Evolutionary conservation across 2,329 filamentous ascomycete species (phyloP), one percentile per base, ranked within the genome.

Genomic region (Pestalotiopsis sp.): DNA sequence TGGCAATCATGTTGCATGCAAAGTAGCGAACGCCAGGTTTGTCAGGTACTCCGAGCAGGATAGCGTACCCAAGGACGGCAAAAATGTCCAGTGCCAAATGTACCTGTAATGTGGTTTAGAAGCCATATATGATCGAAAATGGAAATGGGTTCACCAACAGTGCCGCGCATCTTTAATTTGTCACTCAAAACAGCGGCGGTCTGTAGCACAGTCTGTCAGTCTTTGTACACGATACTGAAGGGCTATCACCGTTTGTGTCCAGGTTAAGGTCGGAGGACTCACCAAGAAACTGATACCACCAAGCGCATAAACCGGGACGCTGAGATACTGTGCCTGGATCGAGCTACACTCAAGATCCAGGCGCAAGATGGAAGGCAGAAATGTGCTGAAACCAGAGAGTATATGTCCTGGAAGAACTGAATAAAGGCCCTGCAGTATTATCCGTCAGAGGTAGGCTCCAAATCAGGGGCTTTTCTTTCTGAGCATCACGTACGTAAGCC

Each of bases 361-460:
- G 0, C 84, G 85, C 65, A 84, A 80, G 74, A 92, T 91, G 69
- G 88, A 91, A 0, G 90, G 91, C 44, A 92, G 78, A 74, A 92
- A 92, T 0, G 88, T 91, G 66, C 84, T 86, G 75, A 88, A 91
- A 1, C 89, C 89, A 75, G 92, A 92, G 0, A 92, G 82, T 82
- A 92, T 89, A 86, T 89, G 70, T 91, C 88, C 22, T 82, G 81
- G 5, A 88, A 86, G 71, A 91, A 91, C 68, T 89, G 85, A 1
- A 81, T 87, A 44, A 87, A 78, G 69, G 82, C 86, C 70, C 90
- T 90, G 0, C 82, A 81, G 80, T 86, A 10, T 20, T 9, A 52
- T 52, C 9, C n/a, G 20, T 44, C 13, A 44, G 40, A n/a, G n/a
- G n/a, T n/a, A n/a, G n/a, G n/a, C n/a, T n/a, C n/a, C n/a, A n/a